phyloP scores from a whole-genome alignment of 495 filamentous ascomycete genomes.

The Penicillium fimorum region DNA sequence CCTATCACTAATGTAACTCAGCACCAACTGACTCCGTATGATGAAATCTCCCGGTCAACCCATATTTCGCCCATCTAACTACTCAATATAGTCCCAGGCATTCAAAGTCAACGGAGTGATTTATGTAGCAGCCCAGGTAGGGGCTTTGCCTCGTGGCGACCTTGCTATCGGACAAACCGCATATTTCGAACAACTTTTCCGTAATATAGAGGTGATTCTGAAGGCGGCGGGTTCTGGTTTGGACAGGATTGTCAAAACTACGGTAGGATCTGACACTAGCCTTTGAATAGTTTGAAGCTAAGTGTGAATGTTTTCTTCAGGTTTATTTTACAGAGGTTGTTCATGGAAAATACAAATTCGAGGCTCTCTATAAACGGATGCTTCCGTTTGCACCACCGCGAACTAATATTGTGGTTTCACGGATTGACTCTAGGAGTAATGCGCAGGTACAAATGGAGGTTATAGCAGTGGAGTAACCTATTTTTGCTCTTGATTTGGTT shows the following conservation, averaged over 20 bases:
- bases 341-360: background rate
- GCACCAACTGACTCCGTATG: conserved; percentile 4
- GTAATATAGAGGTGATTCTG: conserved; percentile 1
- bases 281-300: background rate
- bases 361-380: background rate
- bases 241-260: conserved; percentile 1
- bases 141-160: background rate
- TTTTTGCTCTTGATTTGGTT: background rate
- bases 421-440: too few species aligned
- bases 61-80: background rate
- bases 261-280: background rate
- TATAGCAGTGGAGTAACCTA: background rate
- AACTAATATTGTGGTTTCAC: background rate
- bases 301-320: background rate
- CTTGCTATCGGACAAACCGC: background rate
- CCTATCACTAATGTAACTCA: background rate
- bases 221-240: background rate
- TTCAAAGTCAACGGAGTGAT: conserved; percentile 5
- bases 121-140: conserved; percentile 1
- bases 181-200: background rate
- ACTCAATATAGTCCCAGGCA: conserved; percentile 1
- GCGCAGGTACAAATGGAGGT: background rate
- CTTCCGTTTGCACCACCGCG: conserved; percentile 2
- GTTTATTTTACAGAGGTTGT: background rate
- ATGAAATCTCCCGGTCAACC: background rate